Base-by-base conservation (phyloP, 495 filamentous ascomycete genomes). In the Hypoxylon rickii region DNA sequence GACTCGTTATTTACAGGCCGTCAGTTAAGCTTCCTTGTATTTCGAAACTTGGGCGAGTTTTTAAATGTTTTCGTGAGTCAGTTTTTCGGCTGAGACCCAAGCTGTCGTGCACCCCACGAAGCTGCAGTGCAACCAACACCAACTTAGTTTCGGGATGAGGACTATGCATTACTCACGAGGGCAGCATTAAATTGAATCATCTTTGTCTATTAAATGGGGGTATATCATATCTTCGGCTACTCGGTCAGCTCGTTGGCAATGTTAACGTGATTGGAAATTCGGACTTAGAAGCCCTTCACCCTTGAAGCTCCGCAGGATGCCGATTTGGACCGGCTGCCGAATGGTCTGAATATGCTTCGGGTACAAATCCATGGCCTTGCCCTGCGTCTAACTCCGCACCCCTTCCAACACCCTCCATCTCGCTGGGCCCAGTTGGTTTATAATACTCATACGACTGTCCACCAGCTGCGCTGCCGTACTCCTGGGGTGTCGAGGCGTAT, bases 221-320 rank as follows among this genome's bases (percentile, higher is more conserved):
- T 16, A 20, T 21, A 31, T 26, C 33, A 17, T 47, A 22, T 39
- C 20, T 39, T 22, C 10, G 36, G 39, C 21, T 20, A 15, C 33
- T 22, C n/a, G 36, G 39, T 31, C 21, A 13, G 43, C 43, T 31
- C 13, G 19, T 29, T 22, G 32, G 44, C 38, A 48, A 56, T 56
- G n/a, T 36, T 31, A 24, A 4, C 12, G 40, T 33, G 7, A 8
- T 38, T 18, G 19, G 17, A 18, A 40, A 51, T 44, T 21, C 12
- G 19, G 31, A 3, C 21, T 38, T 2, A 12, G n/a, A 21, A 38
- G 8, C 10, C 22, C 5, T 21, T 41, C n/a, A 60, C 52, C 55
- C 56, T 24, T 59, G 51, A 33, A 64, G 49, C 32, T 64, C 61
- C 10, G 44, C 42, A 17, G 38, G 4, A 29, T 29, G 24, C 24